Base-by-base conservation (phyloP, 305 asterid genomes). In the Solanum aculeatissimum region DNA sequence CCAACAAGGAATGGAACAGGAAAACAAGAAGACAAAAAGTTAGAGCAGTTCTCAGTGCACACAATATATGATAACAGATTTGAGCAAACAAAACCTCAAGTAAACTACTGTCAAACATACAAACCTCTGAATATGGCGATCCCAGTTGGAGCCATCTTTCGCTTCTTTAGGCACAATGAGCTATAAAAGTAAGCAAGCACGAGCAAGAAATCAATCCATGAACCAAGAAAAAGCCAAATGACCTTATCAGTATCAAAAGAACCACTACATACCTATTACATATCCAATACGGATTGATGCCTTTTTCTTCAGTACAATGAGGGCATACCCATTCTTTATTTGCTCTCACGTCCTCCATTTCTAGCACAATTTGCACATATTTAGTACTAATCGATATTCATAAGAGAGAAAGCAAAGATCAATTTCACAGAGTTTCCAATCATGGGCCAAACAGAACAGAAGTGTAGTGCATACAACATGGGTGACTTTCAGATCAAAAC, bases 131-230 rank as follows among this genome's bases (percentile, higher is more conserved):
- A 94, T 85, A 94, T 95, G 68, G 97, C 95, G 57, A 94, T 90
- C 86, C 98, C 98, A 14, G 97, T 93, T 27, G 97, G 98, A 85
- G 84, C 87, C 95, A 95, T 93, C 87, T 92, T 88, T 82, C 93
- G 89, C 89, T 87, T 90, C 93, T 91, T 94, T 53, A 95, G 88
- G 90, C 97, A 94, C 42, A 94, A 35, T 27, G 98, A 95, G 90
- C 98, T 94, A 87, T 51, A 81, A 47, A 42, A 62, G 40, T 80
- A 43, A 7, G 25, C 0, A 62, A 4, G 53, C 60, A 62, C 14
- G 9, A 23, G 18, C 43, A 80, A 19, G 68, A 78, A 62, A 63
- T 49, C 32, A 58, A 60, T 27, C 45, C 79, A 65, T 23, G 19
- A 63, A 9, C 35, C 42, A 57, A 45, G 25, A 82, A 42, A 81